Conservation (phyloP, 345 rosid genomes). For the Populus simonii region DNA sequence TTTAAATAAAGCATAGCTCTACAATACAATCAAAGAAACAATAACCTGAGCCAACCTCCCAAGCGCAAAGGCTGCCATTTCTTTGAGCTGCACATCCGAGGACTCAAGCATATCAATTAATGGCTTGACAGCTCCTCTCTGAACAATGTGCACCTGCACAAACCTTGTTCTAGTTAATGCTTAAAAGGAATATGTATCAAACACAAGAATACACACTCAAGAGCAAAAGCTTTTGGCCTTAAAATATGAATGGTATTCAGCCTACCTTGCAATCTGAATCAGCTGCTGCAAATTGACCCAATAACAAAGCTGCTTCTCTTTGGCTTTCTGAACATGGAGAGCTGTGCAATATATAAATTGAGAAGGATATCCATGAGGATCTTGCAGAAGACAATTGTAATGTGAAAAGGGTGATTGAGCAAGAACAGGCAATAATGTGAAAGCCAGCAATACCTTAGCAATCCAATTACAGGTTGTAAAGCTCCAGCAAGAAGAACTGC, state of each 20-base stretch:
- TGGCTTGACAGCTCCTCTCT: constrained; percentile 70
- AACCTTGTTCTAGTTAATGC: background rate
- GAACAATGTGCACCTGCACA: constrained; percentile 74
- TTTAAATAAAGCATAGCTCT: background rate
- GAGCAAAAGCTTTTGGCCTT: background rate
- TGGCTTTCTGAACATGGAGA: constrained; percentile 66
- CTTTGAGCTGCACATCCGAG: constrained; percentile 57
- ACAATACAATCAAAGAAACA: background rate
- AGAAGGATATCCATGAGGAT: constrained; percentile 1
- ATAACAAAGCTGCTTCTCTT: constrained; percentile 71
- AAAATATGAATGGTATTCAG: constrained; percentile 1
- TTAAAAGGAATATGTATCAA: background rate
- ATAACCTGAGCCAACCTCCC: constrained; percentile 82
- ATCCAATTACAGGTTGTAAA: constrained; percentile 71
- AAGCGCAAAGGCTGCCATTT: constrained; percentile 82
- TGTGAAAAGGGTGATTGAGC: background rate
- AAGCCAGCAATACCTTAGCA: constrained; percentile 50
- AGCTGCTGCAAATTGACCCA: constrained; percentile 81
- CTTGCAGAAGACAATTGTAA: constrained; percentile 1
- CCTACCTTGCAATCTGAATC: constrained; percentile 79
- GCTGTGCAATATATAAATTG: constrained; percentile 27
- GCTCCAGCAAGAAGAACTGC: constrained; percentile 73
- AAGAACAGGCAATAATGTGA: background rate
- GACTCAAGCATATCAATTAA: constrained; percentile 67
- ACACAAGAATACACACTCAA: background rate